A percentile compares a stretch with the other conserved stretches of the same genome.
Evolutionary conservation across 2,329 filamentous ascomycete species (phyloP).

Genomic region (Phoma sp.): DNA sequence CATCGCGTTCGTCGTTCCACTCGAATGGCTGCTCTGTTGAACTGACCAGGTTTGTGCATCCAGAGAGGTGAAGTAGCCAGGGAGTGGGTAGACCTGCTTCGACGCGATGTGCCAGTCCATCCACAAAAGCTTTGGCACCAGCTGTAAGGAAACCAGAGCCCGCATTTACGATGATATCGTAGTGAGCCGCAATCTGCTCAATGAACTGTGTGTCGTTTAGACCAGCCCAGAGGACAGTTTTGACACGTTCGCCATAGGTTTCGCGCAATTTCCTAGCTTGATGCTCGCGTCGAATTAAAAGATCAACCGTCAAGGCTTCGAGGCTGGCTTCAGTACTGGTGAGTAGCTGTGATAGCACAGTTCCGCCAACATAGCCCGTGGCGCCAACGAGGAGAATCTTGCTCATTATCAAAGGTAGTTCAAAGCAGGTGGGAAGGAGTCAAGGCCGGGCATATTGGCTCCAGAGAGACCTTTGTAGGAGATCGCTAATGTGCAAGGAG

Average conservation of each 20-base stretch:
- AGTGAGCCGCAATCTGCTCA: constrained; percentile 18
- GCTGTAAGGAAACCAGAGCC: constrained; percentile 21
- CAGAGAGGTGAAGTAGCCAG: constrained; percentile 25
- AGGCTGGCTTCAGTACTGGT: constrained; percentile 7
- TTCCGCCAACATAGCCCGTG: constrained; percentile 25
- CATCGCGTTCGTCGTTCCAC: constrained; percentile 23
- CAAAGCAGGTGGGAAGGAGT: neutral
- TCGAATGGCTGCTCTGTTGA: constrained; percentile 16
- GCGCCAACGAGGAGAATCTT: constrained; percentile 24
- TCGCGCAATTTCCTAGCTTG: constrained; percentile 14
- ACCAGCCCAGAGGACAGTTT: constrained; percentile 18
- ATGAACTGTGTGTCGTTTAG: constrained; percentile 18
- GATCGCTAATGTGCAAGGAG: neutral
- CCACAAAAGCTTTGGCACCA: constrained; percentile 23
- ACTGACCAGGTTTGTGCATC: constrained; percentile 23
- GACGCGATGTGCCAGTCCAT: constrained; percentile 22
- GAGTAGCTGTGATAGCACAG: constrained; percentile 22
- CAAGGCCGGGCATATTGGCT: neutral
- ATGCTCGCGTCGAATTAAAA: constrained; percentile 18
- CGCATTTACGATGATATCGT: constrained; percentile 27
- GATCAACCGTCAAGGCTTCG: constrained; percentile 15
- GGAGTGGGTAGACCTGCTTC: constrained; percentile 7
- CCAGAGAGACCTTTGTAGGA: neutral
- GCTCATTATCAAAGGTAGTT: constrained; percentile 10
- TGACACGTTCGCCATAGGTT: constrained; percentile 16